phyloP scores from a whole-genome alignment of 768 basidiomycete genomes.

The Termitomyces sp. region DNA sequence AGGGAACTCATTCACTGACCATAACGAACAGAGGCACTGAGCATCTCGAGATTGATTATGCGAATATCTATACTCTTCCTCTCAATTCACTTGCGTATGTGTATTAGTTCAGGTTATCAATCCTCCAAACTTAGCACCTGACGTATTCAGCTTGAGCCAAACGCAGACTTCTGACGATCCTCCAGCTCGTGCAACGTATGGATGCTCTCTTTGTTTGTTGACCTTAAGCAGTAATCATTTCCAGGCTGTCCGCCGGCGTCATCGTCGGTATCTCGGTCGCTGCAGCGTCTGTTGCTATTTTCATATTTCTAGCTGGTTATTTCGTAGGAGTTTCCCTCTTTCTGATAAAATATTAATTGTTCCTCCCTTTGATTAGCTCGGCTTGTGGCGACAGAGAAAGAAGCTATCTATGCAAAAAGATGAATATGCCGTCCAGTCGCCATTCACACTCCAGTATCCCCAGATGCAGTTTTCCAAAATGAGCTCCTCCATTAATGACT shows the following conservation, averaged over 20 bases:
- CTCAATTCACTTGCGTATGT: neutral
- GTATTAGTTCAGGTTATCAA: neutral
- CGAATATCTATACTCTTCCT: neutral
- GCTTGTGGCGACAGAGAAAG: neutral
- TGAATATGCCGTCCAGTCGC: neutral
- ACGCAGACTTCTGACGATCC: too few species aligned
- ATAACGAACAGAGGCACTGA: neutral
- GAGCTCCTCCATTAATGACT: neutral
- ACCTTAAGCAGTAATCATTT: neutral
- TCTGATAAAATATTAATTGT: neutral
- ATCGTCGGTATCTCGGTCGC: neutral
- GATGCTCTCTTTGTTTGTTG: neutral
- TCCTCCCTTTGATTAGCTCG: neutral
- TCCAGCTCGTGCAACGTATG: too few species aligned
- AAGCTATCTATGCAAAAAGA: neutral
- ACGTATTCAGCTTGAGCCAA: neutral
- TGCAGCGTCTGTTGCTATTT: neutral
- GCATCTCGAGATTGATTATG: conserved; percentile 1
- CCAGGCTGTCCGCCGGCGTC: neutral
- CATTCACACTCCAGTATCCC: neutral
- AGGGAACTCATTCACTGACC: neutral
- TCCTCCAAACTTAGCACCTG: neutral
- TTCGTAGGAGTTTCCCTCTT: neutral
- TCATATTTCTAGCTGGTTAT: neutral
- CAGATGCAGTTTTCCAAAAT: too few species aligned